Percentiles rank a stretch among this genome's conserved stretches.
phyloP scores from a whole-genome alignment of 139 green algal species.

The Coccomyxa sp. region DNA sequence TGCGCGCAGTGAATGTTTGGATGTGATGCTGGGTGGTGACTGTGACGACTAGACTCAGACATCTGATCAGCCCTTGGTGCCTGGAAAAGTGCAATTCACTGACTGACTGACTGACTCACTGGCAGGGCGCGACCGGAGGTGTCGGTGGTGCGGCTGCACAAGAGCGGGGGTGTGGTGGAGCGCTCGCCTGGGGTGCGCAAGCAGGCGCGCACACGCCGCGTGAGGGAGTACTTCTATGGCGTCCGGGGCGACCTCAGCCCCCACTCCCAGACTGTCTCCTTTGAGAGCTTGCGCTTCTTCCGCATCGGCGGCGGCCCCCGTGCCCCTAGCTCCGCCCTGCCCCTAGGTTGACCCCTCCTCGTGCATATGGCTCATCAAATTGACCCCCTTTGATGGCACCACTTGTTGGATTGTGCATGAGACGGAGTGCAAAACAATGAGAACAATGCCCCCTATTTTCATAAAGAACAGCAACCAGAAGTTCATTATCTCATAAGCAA shows the following conservation, averaged over 20 bases:
- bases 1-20: too few species aligned
- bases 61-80: too few species aligned
- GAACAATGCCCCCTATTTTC: not conserved
- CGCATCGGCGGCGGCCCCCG: slow-evolving; percentile 66
- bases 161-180: slow-evolving; percentile 79
- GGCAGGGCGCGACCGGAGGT: not conserved
- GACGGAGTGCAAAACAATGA: not conserved
- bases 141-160: slow-evolving; percentile 70
- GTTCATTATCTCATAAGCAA: not conserved
- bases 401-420: not conserved
- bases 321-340: slow-evolving; percentile 73
- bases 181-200: slow-evolving; percentile 50
- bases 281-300: slow-evolving; percentile 68
- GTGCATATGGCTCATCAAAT: too few species aligned
- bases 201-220: slow-evolving; percentile 41
- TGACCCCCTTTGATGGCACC: not conserved
- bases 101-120: too few species aligned
- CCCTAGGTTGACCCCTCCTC: slow-evolving; percentile 44
- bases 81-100: too few species aligned
- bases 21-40: too few species aligned
- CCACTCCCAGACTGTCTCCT: slow-evolving; percentile 41
- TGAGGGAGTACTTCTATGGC: slow-evolving; percentile 93
- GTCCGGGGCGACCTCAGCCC: slow-evolving; percentile 42
- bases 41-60: too few species aligned
- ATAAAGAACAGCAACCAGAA: not conserved